Conservation (phyloP, 1,284 basidiomycete genomes). For the Somion occarium region DNA sequence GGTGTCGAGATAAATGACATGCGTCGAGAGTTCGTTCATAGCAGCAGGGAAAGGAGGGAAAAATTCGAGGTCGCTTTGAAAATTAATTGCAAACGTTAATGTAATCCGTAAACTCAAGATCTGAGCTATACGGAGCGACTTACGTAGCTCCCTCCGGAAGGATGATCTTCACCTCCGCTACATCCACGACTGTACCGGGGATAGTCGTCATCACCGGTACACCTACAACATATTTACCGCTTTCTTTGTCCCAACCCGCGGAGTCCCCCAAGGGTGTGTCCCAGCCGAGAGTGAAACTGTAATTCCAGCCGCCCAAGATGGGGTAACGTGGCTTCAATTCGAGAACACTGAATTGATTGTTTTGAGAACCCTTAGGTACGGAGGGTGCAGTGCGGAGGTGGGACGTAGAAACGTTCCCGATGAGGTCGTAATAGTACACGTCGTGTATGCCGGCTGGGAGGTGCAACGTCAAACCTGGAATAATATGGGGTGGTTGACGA, state of each 20-base stretch:
- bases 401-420: slow-evolving; percentile 97
- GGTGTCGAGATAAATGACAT: slow-evolving; percentile 93
- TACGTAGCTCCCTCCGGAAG: slow-evolving; percentile 93
- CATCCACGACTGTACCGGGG: slow-evolving; percentile 76
- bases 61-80: slow-evolving; percentile 69
- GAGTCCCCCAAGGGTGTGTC: slow-evolving; percentile 81
- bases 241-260: slow-evolving; percentile 53
- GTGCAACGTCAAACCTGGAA: slow-evolving; percentile 66
- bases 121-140: slow-evolving; percentile 30
- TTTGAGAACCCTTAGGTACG: slow-evolving; percentile 48
- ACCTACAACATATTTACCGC: slow-evolving; percentile 66
- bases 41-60: slow-evolving; percentile 75
- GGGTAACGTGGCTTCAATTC: slow-evolving; percentile 92
- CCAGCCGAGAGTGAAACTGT: slow-evolving; percentile 91
- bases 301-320: slow-evolving; percentile 96
- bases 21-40: slow-evolving; percentile 53
- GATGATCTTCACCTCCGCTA: slow-evolving; percentile 78
- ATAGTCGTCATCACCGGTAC: slow-evolving; percentile 87
- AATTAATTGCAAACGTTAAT: background rate
- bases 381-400: slow-evolving; percentile 69
- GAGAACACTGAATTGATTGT: slow-evolving; percentile 56
- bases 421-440: slow-evolving; percentile 85
- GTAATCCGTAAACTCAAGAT: background rate
- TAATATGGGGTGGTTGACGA: slow-evolving; percentile 60
- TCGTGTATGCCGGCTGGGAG: slow-evolving; percentile 80